phyloP scores from a whole-genome alignment of 768 basidiomycete genomes.

The Sporobolomyces pararoseus region DNA sequence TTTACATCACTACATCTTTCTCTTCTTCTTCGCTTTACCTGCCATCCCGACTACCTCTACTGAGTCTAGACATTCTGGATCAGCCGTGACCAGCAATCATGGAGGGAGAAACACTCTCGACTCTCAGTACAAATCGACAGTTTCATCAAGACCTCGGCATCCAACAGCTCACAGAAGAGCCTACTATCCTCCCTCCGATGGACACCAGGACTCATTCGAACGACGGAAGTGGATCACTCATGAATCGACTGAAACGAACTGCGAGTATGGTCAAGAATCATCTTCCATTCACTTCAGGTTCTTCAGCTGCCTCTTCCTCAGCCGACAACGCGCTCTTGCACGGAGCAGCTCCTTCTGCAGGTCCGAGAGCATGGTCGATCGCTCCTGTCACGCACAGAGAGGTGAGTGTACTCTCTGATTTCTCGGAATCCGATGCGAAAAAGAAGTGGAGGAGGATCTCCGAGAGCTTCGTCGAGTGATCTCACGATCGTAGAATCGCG shows the following conservation, averaged over 20 bases:
- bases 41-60: no score
- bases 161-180: neutral
- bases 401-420: neutral
- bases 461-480: no score
- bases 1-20: neutral
- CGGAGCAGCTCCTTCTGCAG: neutral
- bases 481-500: no score
- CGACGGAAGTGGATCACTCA: neutral
- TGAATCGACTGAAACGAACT: constrained; percentile 6
- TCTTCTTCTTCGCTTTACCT: neutral
- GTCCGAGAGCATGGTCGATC: constrained; percentile 16
- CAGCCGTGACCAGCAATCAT: neutral
- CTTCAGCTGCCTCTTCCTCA: neutral
- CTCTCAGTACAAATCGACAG: neutral
- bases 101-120: constrained; percentile 2
- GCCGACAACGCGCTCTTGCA: neutral
- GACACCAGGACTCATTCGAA: neutral
- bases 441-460: no score
- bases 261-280: neutral
- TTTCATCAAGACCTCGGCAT: constrained; percentile 9
- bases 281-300: neutral
- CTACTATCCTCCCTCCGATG: neutral
- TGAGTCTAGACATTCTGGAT: neutral
- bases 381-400: constrained; percentile 28
- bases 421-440: neutral